Conservation (phyloP, 257 asterid genomes). For the Capsicum rhomboideum region DNA sequence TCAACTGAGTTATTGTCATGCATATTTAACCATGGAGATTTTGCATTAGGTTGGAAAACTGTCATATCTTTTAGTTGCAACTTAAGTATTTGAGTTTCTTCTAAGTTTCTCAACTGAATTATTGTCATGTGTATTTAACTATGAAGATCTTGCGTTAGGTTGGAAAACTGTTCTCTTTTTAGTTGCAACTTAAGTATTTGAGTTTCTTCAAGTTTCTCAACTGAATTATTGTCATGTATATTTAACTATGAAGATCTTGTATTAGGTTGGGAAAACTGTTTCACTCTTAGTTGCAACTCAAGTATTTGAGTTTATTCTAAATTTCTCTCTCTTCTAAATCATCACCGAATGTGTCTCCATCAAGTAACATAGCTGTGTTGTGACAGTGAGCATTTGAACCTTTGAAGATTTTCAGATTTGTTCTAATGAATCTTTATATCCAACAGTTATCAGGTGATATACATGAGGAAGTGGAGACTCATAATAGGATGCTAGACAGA, state of each 20-base stretch:
- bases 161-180: no score
- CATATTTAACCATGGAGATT: not conserved
- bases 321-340: not conserved
- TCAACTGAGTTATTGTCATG: not conserved
- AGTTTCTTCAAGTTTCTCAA: not conserved
- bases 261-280: no score
- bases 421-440: not conserved
- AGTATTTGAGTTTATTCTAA: no score
- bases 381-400: not conserved
- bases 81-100: not conserved
- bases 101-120: not conserved
- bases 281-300: no score
- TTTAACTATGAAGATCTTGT: no score
- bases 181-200: not conserved
- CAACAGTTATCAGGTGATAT: constrained; percentile 82
- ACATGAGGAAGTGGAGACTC: constrained; percentile 86
- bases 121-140: no score
- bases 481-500: constrained; percentile 77
- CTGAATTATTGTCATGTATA: no score
- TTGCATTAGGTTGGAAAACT: not conserved
- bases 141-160: no score
- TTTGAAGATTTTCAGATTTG: not conserved
- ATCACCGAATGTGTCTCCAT: not conserved
- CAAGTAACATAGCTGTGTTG: not conserved
- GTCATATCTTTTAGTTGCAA: not conserved